Evolutionary conservation across 768 basidiomycete species (phyloP), one percentile per base, ranked within the genome.

Genomic region (Tephrocybe rancida): DNA sequence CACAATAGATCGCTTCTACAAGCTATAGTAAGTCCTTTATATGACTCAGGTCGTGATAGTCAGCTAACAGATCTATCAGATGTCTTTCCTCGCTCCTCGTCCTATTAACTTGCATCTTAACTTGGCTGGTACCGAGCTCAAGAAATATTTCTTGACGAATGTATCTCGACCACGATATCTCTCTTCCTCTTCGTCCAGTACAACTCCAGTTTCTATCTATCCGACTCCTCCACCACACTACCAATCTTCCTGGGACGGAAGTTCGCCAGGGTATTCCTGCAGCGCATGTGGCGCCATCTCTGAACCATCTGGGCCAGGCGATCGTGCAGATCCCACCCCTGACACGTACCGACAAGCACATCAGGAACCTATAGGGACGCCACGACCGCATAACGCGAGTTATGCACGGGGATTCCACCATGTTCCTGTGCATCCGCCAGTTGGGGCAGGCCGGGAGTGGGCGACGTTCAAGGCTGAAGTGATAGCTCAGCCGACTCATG

Each of bases 361-460:
- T 10, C 44, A 44, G 16, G 25, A 37, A 34, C 30, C 50, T 27
- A 43, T 52, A 10, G 50, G 50, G 35, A 43, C 50, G 5, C 50
- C 25, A 9, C 43, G 43, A 29, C 32, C 7, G n/a, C 14, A 16
- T 16, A 5, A 37, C n/a, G 35, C 4, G 14, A n/a, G n/a, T n/a
- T n/a, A n/a, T n/a, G n/a, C n/a, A n/a, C n/a, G n/a, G n/a, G n/a
- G n/a, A n/a, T n/a, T n/a, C n/a, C n/a, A n/a, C n/a, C 35, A 6
- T 37, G 14, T 8, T 9, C 35, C 35, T 16, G n/a, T 16, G n/a
- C 35, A 16, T 37, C 35, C 35, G n/a, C 35, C 35, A 5, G 4
- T 37, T 9, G 11, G 10, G 29, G 29, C 29, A 5, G 32, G 34
- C 27, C 41, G 24, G 11, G 22, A 5, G 14, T 21, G 9, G 41